Evolutionary conservation across 768 basidiomycete genomes (phyloP).

Genomic region (Phylloporus sp.): DNA sequence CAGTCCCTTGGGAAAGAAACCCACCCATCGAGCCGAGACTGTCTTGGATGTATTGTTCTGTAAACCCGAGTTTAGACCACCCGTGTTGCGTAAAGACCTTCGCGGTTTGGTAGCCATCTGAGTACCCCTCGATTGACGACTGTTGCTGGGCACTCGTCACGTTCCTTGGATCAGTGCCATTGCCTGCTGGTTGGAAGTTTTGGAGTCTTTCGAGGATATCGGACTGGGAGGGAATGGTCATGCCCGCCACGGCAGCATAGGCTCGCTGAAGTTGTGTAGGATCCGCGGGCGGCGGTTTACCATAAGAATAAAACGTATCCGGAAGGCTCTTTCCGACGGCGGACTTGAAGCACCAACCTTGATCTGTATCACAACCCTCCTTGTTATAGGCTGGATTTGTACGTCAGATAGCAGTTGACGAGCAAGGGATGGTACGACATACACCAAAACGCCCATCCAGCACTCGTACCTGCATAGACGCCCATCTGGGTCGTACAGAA

Average conservation of each 20-base stretch:
- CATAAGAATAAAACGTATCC: slow-evolving; percentile 53
- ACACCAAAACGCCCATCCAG: slow-evolving; percentile 75
- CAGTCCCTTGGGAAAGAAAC: slow-evolving; percentile 5
- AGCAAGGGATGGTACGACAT: slow-evolving; percentile 15
- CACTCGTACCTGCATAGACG: slow-evolving; percentile 50
- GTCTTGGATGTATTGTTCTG: slow-evolving; percentile 56
- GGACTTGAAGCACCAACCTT: slow-evolving; percentile 67
- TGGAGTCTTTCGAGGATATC: slow-evolving; percentile 11
- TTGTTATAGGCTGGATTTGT: slow-evolving; percentile 50
- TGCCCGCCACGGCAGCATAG: slow-evolving; percentile 11
- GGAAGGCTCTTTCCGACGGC: slow-evolving; percentile 58
- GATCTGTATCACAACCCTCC: slow-evolving; percentile 55
- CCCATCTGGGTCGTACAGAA: slow-evolving; percentile 61
- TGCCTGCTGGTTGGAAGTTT: not conserved
- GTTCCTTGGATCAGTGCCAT: slow-evolving; percentile 1
- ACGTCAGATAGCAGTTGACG: not conserved
- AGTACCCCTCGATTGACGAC: slow-evolving; percentile 43
- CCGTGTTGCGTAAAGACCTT: slow-evolving; percentile 49
- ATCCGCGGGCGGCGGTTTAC: slow-evolving; percentile 23
- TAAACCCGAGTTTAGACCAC: slow-evolving; percentile 55
- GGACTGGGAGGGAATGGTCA: slow-evolving; percentile 13
- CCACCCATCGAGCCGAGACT: slow-evolving; percentile 26
- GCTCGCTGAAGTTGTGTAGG: slow-evolving; percentile 18
- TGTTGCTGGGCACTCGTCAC: slow-evolving; percentile 8
- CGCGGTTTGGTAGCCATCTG: slow-evolving; percentile 55